A percentile compares a stretch with the other conserved stretches of the same genome.
Conservation (phyloP, 345 rosid genomes). For the Arabidopsis thaliana region TAIR10.1 NC_003076.8:6797501-6798000, state of each 20-base stretch:
- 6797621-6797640: slow-evolving; percentile 79
- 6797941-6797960: slow-evolving; percentile 6
- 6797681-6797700: neutral
- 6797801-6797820: neutral
- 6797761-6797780: neutral
- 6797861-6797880: neutral
- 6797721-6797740: neutral
- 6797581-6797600: slow-evolving; percentile 46
- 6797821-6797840: slow-evolving; percentile 6
- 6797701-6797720: neutral
- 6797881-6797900: neutral
- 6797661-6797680: neutral
- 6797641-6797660: slow-evolving; percentile 69
- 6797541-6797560: slow-evolving; percentile 30
- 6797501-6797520: slow-evolving; percentile 45
- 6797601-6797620: slow-evolving; percentile 58
- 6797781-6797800: neutral
- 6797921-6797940: neutral
- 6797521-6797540: slow-evolving; percentile 45
- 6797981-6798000: neutral
- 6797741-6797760: neutral
- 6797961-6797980: neutral
- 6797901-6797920: neutral
- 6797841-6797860: neutral
- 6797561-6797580: slow-evolving; percentile 46